phyloP scores from a whole-genome alignment of 2,329 filamentous ascomycete genomes.

The Parasarocladium wereldwijsianum region DNA sequence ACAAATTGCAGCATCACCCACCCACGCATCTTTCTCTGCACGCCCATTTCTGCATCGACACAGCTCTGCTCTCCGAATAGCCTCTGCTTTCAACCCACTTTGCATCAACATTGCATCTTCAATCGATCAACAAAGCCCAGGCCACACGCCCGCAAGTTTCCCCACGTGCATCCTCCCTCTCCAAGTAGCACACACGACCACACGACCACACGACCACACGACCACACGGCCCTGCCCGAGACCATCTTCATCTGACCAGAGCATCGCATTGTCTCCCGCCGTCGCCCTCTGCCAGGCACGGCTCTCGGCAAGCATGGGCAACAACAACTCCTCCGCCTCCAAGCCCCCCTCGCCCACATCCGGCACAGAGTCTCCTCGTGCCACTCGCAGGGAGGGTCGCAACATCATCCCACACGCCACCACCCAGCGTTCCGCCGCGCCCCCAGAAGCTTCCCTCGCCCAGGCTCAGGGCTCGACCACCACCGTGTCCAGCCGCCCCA shows the following conservation, averaged over 20 bases:
- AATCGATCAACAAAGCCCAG: too few relatives aligned
- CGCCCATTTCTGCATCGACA: too few relatives aligned
- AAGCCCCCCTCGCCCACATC: constrained; percentile 17
- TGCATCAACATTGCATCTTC: too few relatives aligned
- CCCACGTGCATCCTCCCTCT: too few relatives aligned
- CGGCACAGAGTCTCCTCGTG: constrained; percentile 6
- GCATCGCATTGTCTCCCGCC: not conserved
- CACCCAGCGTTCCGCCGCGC: constrained; percentile 39
- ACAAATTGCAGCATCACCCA: too few relatives aligned
- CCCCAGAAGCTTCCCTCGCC: constrained; percentile 46
- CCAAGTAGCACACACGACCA: too few relatives aligned
- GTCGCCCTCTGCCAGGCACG: constrained; percentile 4
- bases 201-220: too few relatives aligned
- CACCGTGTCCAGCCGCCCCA: constrained; percentile 25
- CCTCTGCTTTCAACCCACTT: too few relatives aligned
- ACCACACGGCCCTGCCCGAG: too few relatives aligned
- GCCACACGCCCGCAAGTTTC: too few relatives aligned
- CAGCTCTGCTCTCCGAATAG: too few relatives aligned
- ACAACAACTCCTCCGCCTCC: constrained; percentile 18
- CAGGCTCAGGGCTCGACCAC: constrained; percentile 41
- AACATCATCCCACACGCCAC: constrained; percentile 41
- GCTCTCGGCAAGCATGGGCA: constrained; percentile 14
- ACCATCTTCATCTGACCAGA: not conserved
- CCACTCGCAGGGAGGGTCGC: constrained; percentile 23
- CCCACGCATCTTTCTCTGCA: too few relatives aligned